phyloP scores from a whole-genome alignment of 225 moss, liverwort and hornwort species.

The Antitrichia curtipendula region DNA sequence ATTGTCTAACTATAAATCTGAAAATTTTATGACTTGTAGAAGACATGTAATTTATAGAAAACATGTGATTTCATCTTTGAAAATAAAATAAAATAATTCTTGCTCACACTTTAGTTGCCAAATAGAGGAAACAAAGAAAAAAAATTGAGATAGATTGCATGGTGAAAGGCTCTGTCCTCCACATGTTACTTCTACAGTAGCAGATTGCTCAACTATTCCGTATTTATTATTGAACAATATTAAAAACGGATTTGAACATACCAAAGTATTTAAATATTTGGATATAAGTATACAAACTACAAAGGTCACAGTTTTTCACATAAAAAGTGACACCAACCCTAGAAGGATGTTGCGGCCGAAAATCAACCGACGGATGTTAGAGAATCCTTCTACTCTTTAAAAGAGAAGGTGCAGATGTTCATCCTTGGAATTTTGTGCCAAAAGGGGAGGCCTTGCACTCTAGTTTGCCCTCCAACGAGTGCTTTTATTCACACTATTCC shows the following conservation, averaged over 20 bases:
- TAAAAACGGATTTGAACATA: background rate
- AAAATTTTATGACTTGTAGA: background rate
- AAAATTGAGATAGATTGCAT: too few relatives aligned
- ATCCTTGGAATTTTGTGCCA: background rate
- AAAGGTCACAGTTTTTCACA: background rate
- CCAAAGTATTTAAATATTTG: too few relatives aligned
- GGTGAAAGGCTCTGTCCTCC: background rate
- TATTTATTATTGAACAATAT: background rate
- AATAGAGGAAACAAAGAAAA: background rate
- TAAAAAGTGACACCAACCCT: too few relatives aligned
- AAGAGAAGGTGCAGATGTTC: background rate
- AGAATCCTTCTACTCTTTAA: background rate
- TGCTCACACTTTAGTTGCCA: background rate
- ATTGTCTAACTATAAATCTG: background rate
- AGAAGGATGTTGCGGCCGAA: background rate
- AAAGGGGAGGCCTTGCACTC: background rate
- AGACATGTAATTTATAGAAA: too few relatives aligned
- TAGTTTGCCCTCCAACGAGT: background rate
- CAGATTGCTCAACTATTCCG: background rate
- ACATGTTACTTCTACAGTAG: background rate
- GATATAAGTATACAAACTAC: background rate
- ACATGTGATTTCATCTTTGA: background rate
- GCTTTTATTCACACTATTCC: background rate
- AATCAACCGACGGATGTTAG: background rate
- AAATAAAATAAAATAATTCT: background rate